Conservation (phyloP, 495 filamentous ascomycete genomes). For the Neurospora sp. region DNA sequence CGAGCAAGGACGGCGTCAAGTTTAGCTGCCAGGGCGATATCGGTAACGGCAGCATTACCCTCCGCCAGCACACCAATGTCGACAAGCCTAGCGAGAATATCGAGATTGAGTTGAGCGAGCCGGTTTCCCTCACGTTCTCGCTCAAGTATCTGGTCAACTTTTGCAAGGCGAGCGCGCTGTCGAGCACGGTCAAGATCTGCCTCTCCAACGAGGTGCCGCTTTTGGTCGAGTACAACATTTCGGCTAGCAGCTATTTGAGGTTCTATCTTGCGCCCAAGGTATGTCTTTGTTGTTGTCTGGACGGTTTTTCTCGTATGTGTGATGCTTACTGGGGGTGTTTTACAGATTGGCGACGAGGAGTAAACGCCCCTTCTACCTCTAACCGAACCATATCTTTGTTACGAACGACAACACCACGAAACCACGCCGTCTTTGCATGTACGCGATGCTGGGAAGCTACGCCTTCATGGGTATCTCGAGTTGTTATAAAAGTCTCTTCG, state of each 20-base stretch:
- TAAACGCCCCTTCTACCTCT: conserved; percentile 31
- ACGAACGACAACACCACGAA: background rate
- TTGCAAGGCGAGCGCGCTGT: conserved; percentile 91
- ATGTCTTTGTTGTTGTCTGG: conserved; percentile 17
- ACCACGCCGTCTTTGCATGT: background rate
- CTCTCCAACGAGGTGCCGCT: conserved; percentile 94
- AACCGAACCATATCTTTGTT: background rate
- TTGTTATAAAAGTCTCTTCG: background rate
- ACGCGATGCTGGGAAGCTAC: background rate
- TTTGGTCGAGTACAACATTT: conserved; percentile 80
- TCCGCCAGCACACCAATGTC: conserved; percentile 80
- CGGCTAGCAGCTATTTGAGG: conserved; percentile 68
- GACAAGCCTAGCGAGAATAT: conserved; percentile 84
- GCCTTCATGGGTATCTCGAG: background rate
- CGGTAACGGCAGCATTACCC: conserved; percentile 84
- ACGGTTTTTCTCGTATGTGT: background rate
- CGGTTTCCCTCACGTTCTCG: conserved; percentile 93
- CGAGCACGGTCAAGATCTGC: conserved; percentile 74
- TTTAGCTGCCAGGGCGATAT: conserved; percentile 94
- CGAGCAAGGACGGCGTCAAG: conserved; percentile 93
- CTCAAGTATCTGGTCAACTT: conserved; percentile 99
- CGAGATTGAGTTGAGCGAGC: conserved; percentile 82
- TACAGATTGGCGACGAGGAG: conserved; percentile 85
- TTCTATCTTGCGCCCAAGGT: conserved; percentile 99
- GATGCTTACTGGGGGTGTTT: background rate